Conservation (phyloP, 202 grass and related monocot genomes). For the Bolboschoenoplectus hybrid region DNA sequence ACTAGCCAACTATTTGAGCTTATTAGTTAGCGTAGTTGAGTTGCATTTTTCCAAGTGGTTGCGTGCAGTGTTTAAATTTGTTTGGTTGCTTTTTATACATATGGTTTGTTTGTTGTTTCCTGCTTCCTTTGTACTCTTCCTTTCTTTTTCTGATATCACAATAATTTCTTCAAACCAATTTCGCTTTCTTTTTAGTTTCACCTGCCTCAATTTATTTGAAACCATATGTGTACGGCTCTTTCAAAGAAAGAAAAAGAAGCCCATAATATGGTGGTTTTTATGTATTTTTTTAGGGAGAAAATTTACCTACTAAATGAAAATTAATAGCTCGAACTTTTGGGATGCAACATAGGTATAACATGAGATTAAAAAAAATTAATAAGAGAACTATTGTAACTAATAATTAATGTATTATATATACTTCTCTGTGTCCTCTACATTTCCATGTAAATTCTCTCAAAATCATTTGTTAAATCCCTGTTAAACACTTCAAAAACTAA, state of each 20-base stretch:
- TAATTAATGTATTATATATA: too few species aligned
- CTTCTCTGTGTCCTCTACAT: too few species aligned
- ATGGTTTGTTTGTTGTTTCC: neutral
- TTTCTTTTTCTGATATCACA: neutral
- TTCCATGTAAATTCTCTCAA: too few species aligned
- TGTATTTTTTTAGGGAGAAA: too few species aligned
- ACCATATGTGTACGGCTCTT: neutral
- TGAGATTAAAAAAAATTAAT: too few species aligned
- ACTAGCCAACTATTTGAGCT: slow-evolving; percentile 17
- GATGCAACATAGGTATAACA: too few species aligned
- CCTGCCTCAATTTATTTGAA: neutral
- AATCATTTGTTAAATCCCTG: too few species aligned
- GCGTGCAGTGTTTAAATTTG: slow-evolving; percentile 20
- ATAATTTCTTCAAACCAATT: neutral
- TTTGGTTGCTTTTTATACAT: neutral
- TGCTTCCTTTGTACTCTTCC: slow-evolving; percentile 27
- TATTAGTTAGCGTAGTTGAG: neutral
- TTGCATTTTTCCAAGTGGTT: slow-evolving; percentile 31
- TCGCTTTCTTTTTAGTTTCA: slow-evolving; percentile 14
- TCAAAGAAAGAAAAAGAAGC: neutral
- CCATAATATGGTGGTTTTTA: neutral
- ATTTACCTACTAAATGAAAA: too few species aligned
- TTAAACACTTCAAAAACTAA: too few species aligned
- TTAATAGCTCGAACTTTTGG: too few species aligned
- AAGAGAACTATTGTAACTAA: too few species aligned